Percentiles rank a stretch among this genome's conserved stretches.
phyloP scores from a whole-genome alignment of 805 yeast species.

The Pichia californica region DNA sequence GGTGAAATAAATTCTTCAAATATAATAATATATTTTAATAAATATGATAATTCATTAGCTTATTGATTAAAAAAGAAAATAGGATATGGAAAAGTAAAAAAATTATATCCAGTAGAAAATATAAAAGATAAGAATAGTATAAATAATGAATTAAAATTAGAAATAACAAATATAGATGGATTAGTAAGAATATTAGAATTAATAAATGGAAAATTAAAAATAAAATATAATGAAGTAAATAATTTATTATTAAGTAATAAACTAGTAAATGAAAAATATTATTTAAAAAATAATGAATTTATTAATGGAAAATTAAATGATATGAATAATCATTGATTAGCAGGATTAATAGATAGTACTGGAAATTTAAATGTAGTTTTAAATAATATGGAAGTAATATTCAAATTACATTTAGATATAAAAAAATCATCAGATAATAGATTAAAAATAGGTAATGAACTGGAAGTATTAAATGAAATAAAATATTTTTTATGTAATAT shows the following conservation, averaged over 20 bases:
- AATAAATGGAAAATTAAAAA: not conserved
- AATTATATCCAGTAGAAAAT: not conserved
- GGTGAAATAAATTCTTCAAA: not conserved
- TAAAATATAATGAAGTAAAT: not conserved
- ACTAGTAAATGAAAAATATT: not conserved
- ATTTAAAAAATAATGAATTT: not conserved
- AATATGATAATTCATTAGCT: slow-evolving; percentile 1
- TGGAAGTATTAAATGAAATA: not conserved
- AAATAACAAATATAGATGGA: not conserved
- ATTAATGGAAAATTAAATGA: not conserved
- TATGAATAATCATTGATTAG: slow-evolving; percentile 2
- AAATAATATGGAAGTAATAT: not conserved
- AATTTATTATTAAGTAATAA: not conserved
- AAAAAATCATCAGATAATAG: not conserved
- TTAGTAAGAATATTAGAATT: slow-evolving; percentile 1
- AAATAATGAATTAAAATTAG: not conserved
- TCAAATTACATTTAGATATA: not conserved
- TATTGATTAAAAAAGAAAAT: not conserved
- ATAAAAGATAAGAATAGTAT: too few relatives aligned
- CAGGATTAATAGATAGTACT: not conserved
- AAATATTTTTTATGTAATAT: not conserved
- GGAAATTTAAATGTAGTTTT: not conserved
- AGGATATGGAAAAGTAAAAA: not conserved
- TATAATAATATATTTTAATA: not conserved
- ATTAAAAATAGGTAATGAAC: not conserved